Percentiles rank a stretch among this genome's conserved stretches.
These are phyloP conservation scores for Naganishia randhawae DNA, from an alignment of 768 basidiomycete species.

Conservation along the genomic window DNA sequence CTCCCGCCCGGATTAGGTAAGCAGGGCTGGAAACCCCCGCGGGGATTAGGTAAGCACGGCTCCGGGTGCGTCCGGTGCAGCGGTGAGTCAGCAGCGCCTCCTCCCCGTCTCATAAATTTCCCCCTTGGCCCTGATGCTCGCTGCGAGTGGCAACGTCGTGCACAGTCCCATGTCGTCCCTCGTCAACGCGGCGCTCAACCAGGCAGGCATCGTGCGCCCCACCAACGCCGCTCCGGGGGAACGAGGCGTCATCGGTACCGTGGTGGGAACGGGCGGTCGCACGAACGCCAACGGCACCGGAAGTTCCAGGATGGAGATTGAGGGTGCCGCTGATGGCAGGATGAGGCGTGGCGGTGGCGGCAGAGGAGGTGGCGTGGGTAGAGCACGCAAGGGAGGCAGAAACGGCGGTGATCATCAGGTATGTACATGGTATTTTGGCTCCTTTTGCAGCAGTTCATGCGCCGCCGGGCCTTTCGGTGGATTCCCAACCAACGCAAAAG, in stretches of 20 bases:
- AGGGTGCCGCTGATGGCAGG: not conserved
- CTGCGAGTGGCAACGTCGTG: too few relatives aligned
- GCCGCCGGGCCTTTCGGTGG: too few relatives aligned
- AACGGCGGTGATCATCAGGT: conserved; percentile 10
- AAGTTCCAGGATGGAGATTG: conserved; percentile 15
- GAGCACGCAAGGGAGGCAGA: not conserved
- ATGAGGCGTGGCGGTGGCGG: not conserved
- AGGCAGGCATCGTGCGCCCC: conserved; percentile 14
- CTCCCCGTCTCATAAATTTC: not conserved
- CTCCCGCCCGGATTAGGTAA: not conserved
- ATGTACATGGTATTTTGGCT: not conserved
- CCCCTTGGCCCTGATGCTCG: not conserved
- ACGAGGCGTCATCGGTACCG: conserved; percentile 24
- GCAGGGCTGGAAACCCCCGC: not conserved
- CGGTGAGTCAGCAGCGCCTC: not conserved
- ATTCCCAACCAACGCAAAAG: too few relatives aligned
- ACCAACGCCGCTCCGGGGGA: not conserved
- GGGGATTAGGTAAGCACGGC: not conserved
- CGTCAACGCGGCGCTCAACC: conserved; percentile 12
- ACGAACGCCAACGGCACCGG: not conserved
- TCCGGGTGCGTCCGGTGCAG: not conserved
- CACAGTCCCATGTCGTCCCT: not conserved
- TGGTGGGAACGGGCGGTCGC: not conserved
- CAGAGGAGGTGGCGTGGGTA: not conserved
- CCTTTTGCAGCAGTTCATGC: too few relatives aligned